Base-by-base conservation (phyloP, 441 rosid genomes). In the Bruguiera hainesii region DNA sequence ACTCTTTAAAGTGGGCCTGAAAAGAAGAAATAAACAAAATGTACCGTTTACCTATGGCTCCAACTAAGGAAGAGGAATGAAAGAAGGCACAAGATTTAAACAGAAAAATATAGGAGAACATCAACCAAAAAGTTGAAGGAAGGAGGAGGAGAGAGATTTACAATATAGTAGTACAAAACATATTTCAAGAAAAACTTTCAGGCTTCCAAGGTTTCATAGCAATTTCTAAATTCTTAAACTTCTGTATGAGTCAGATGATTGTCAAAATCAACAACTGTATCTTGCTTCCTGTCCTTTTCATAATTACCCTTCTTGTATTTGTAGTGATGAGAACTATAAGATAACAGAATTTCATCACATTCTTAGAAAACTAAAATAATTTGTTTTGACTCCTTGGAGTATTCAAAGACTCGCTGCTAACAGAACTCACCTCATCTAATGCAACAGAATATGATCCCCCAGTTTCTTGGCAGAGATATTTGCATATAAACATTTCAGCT, bases 401-500 rank as follows among this genome's bases (percentile, higher is more conserved):
- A 49, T 55, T 33, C 30, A 60, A 53, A 65, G 11, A 49, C 28
- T 53, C 61, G 63, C 15, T 59, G 56, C 30, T 69, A 16, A 26
- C 33, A 37, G 62, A 77, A 63, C 88, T 79, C 74, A 88, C 97
- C 87, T 94, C 96, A 80, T 91, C 96, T 71, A 88, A 52, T 25
- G 97, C 93, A 76, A 91, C 88, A 0, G 90, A 81, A 70, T 94
- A 91, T 48, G 76, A 69, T 13, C 97, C 96, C 7, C 97, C 97
- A 16, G 96, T 91, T 80, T 93, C 97, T 64, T 88, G 97, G 75
- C 93, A 89, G 13, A 91, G 85, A 79, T 91, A 89, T 79, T 89
- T 91, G 85, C 95, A 93, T 67, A 93, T 81, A 53, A 88, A 93
- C 82, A 89, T 83, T 76, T 93, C 98, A 2, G 96, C 95, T 64